Conservation (phyloP, 352 stramenopile genomes). For the Pythium graminicola region DNA sequence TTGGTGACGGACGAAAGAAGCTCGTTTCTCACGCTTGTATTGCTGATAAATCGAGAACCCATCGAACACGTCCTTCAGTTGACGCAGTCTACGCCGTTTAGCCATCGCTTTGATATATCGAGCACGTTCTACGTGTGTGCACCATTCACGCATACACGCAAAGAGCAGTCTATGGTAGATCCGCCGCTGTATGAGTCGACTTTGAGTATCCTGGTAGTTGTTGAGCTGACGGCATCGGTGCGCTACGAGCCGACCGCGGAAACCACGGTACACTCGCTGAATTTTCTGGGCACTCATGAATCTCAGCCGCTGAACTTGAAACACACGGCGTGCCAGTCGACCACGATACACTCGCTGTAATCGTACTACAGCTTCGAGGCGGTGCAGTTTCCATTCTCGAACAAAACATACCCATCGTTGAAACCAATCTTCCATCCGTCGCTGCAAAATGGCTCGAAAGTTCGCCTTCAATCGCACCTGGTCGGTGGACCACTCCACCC, state of each 20-base stretch:
- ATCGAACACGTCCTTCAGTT: background rate
- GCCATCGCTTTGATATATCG: constrained; percentile 34
- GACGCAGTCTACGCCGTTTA: constrained; percentile 7
- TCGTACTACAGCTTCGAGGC: constrained; percentile 26
- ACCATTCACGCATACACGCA: constrained; percentile 30
- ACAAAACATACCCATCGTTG: constrained; percentile 39
- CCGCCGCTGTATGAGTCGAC: constrained; percentile 27
- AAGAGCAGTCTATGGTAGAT: constrained; percentile 24
- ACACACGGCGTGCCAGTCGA: constrained; percentile 41
- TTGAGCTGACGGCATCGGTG: constrained; percentile 24
- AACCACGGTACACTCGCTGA: constrained; percentile 51
- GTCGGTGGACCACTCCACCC: constrained; percentile 30
- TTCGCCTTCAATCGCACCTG: constrained; percentile 41
- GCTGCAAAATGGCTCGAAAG: constrained; percentile 37
- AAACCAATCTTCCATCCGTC: constrained; percentile 41
- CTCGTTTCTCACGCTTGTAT: constrained; percentile 34
- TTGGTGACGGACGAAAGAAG: constrained; percentile 24
- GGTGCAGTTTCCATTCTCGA: constrained; percentile 20
- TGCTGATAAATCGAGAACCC: constrained; percentile 23
- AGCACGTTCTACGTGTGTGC: constrained; percentile 17
- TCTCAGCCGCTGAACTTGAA: constrained; percentile 30
- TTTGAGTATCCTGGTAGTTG: constrained; percentile 26
- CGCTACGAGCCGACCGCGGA: constrained; percentile 22
- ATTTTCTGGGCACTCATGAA: constrained; percentile 29
- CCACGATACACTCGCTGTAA: constrained; percentile 66